Conservation (phyloP, 2,329 filamentous ascomycete genomes). For the Acrocalymma vagum region DNA sequence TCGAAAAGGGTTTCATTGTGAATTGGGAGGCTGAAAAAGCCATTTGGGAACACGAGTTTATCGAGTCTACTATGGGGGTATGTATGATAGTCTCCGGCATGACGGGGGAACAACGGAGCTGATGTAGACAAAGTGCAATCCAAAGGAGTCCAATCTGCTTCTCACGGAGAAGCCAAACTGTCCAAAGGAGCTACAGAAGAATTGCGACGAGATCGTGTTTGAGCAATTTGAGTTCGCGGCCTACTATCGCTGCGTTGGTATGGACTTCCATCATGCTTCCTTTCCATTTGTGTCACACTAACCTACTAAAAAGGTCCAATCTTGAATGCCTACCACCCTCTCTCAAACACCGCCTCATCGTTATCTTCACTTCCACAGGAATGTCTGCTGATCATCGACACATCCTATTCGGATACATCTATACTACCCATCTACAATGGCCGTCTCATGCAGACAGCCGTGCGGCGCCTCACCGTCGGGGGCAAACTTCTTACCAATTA, state of each 20-base stretch:
- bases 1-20: slow-evolving; percentile 94
- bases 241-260: slow-evolving; percentile 79
- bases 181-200: slow-evolving; percentile 80
- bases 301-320: slow-evolving; percentile 65
- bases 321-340: slow-evolving; percentile 85
- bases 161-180: slow-evolving; percentile 88
- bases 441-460: slow-evolving; percentile 78
- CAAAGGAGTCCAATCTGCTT: slow-evolving; percentile 81
- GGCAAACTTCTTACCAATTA: slow-evolving; percentile 95
- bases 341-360: slow-evolving; percentile 52
- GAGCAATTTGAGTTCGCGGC: slow-evolving; percentile 94
- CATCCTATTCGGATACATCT: slow-evolving; percentile 91
- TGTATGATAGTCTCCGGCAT: slow-evolving; percentile 18
- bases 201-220: slow-evolving; percentile 96
- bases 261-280: no score
- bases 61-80: slow-evolving; percentile 72
- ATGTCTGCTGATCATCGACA: slow-evolving; percentile 87
- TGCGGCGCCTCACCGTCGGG: slow-evolving; percentile 87
- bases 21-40: slow-evolving; percentile 97
- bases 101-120: slow-evolving; percentile 9
- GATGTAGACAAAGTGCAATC: slow-evolving; percentile 66
- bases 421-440: slow-evolving; percentile 87
- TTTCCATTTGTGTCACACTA: slow-evolving; percentile 1
- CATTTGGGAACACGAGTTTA: slow-evolving; percentile 92
- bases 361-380: slow-evolving; percentile 69